Base-by-base conservation (phyloP, 345 rosid genomes). In the Arabidopsis arenosa region DNA sequence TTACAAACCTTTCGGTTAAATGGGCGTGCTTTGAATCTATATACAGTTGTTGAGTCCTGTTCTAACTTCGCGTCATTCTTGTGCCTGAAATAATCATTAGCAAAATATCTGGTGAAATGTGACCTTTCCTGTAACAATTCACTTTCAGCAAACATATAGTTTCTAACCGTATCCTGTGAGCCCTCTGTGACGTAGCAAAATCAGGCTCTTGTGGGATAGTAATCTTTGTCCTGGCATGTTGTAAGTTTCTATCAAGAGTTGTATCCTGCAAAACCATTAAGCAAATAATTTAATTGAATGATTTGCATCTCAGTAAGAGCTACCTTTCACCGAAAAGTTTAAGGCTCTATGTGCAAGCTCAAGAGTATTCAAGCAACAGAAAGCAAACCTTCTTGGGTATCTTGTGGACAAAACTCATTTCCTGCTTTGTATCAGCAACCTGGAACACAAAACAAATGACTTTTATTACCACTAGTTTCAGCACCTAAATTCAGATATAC, bases 21-120 rank as follows among this genome's bases (percentile, higher is more conserved):
- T 37, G 98, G 98, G n/a, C 97, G 88, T 43, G 99, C 98, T 92
- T 85, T 95, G 79, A 95, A 95, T 85, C 86, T 90, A 64, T 76
- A 86, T 26, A 79, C 86, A 39, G 76, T 36, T 37, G 79, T 72
- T 23, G 81, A 47, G 62, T 69, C 77, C 39, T 69, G 73, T 63
- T 88, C 89, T 67, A 70, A 58, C 73, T 85, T 88, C 28, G 73
- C 52, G 65, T 44, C 76, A 66, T 49, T 84, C 83, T 82, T 89
- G 40, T 86, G 85, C 90, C 99, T 95, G 89, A 76, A 80, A 83
- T 17, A 68, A 63, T 39, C 44, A 84, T 54, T 68, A 18, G 18
- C 30, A 47, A 76, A 49, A 40, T 35, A 51, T 41, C 8, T 2
- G 73, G 15, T 79, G 64, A 48, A 52, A 54, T 13, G 61, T 5